Conservation (phyloP, 1,284 basidiomycete genomes). For the Cystobasidium sp. region DNA sequence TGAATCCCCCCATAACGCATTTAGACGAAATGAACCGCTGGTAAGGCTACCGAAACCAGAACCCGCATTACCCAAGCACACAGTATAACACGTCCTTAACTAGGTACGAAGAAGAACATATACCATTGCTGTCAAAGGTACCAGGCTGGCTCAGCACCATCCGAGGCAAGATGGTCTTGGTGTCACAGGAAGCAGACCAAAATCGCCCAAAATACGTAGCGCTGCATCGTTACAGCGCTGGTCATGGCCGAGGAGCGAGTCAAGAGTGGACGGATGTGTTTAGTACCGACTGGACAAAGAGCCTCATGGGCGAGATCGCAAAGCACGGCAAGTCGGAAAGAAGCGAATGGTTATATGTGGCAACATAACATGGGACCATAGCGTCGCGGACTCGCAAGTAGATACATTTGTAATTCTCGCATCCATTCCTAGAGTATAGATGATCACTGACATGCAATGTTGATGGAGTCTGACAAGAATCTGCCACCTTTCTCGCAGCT, state of each 20-base stretch:
- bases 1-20: slow-evolving; percentile 14
- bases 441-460: too few relatives aligned
- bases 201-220: slow-evolving; percentile 19
- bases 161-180: slow-evolving; percentile 8
- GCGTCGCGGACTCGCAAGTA: too few relatives aligned
- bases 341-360: neutral
- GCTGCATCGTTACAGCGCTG: slow-evolving; percentile 18
- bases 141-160: slow-evolving; percentile 22
- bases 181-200: slow-evolving; percentile 1
- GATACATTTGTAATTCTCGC: too few relatives aligned
- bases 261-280: slow-evolving; percentile 2
- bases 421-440: too few relatives aligned
- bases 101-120: slow-evolving; percentile 38
- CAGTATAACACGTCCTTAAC: neutral
- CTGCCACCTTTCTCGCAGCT: too few relatives aligned
- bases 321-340: neutral
- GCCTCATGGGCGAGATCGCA: neutral
- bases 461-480: too few relatives aligned
- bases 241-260: neutral
- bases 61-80: neutral
- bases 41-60: neutral
- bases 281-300: neutral
- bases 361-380: too few relatives aligned
- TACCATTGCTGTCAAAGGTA: slow-evolving; percentile 7
- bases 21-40: slow-evolving; percentile 38